Percentiles rank a stretch among this genome's conserved stretches.
Evolutionary conservation across 441 rosid genomes (phyloP).

Genomic region (Flueggea neowawraea): DNA sequence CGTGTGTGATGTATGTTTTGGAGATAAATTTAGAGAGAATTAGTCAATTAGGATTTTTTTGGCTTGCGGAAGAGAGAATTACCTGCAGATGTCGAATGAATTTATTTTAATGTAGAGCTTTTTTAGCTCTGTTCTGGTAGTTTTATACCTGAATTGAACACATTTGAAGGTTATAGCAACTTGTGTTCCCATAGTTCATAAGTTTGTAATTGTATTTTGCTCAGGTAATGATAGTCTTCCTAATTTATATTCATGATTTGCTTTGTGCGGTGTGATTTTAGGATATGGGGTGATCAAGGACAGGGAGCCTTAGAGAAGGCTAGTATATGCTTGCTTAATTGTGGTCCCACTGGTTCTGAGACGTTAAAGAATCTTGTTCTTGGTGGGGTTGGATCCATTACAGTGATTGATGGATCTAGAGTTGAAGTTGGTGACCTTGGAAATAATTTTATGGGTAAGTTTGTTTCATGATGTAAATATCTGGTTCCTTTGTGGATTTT

Average conservation of each 20-base stretch:
- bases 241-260: no score
- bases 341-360: constrained; percentile 97
- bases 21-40: no score
- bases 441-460: constrained; percentile 89
- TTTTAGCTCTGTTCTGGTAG: constrained; percentile 28
- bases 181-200: neutral
- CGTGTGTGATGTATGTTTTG: no score
- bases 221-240: neutral
- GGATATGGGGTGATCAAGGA: constrained; percentile 99
- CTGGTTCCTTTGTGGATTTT: neutral
- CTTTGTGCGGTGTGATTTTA: constrained; percentile 8
- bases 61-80: no score
- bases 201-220: neutral
- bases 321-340: constrained; percentile 85
- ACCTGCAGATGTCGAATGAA: no score
- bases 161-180: no score
- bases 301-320: constrained; percentile 81
- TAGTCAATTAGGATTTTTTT: no score
- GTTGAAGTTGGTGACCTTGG: constrained; percentile 88
- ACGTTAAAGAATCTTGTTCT: constrained; percentile 91
- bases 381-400: constrained; percentile 92
- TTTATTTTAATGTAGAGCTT: no score
- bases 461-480: neutral
- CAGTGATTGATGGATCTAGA: constrained; percentile 85
- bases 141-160: no score